Evolutionary conservation across 495 filamentous ascomycete species (phyloP).

Genomic region (Podospora sp.): DNA sequence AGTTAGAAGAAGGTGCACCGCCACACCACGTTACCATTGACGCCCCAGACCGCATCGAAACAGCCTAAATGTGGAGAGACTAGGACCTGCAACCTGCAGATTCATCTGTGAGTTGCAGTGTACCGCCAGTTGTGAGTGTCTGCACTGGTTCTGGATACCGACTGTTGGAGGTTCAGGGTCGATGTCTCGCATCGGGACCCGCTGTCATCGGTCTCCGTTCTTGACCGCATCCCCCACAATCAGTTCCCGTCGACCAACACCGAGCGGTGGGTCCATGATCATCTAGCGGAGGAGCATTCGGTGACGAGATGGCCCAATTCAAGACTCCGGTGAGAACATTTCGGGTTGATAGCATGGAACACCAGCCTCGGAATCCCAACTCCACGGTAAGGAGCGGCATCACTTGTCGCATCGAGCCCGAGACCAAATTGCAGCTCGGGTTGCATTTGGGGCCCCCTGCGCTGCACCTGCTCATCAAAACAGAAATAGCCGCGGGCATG

Average conservation of each 20-base stretch:
- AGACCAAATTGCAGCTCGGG: background rate
- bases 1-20: background rate
- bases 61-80: conserved; percentile 4
- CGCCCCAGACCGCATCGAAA: background rate
- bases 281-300: background rate
- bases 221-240: background rate
- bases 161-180: background rate
- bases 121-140: background rate
- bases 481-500: conserved; percentile 5
- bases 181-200: conserved; percentile 1
- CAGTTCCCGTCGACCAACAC: background rate
- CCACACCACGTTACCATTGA: background rate
- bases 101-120: background rate
- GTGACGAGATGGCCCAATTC: background rate
- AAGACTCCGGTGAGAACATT: too few relatives aligned
- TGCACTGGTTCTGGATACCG: conserved; percentile 2
- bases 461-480: conserved; percentile 5
- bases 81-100: background rate
- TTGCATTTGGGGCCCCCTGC: background rate
- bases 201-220: background rate
- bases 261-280: background rate
- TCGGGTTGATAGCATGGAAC: background rate
- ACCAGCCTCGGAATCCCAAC: background rate
- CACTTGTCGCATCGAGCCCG: background rate
- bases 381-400: background rate